Evolutionary conservation across 257 asterid species (phyloP).

Genomic region (Eucommia ulmoides): DNA sequence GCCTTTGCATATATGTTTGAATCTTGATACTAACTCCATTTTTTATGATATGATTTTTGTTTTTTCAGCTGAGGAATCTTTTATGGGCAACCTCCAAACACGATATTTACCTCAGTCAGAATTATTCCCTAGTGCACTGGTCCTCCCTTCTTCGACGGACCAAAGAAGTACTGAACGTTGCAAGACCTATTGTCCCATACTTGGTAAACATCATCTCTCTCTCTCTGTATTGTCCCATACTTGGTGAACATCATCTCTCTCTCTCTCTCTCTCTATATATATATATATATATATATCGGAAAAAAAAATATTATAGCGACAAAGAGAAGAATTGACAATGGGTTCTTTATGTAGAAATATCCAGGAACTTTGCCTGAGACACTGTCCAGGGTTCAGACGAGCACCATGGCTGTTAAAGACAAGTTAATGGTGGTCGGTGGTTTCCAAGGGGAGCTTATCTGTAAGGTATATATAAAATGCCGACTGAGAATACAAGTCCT

Average conservation of each 20-base stretch:
- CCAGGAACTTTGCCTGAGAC: conserved; percentile 47
- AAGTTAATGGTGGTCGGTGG: conserved; percentile 79
- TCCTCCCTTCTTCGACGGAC: conserved; percentile 55
- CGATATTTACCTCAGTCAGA: conserved; percentile 80
- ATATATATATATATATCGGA: too few species aligned
- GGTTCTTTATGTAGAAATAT: conserved; percentile 26
- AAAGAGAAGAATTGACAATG: background rate
- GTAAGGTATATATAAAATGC: conserved; percentile 82
- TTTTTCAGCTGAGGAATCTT: conserved; percentile 66
- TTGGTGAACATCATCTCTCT: background rate
- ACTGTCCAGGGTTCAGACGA: conserved; percentile 63
- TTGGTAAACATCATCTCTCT: conserved; percentile 25
- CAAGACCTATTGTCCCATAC: conserved; percentile 54
- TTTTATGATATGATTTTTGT: background rate
- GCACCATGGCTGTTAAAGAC: conserved; percentile 72
- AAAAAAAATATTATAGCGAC: too few species aligned
- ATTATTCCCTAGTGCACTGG: conserved; percentile 90
- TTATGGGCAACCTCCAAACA: conserved; percentile 84
- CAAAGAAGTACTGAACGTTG: conserved; percentile 74
- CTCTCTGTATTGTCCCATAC: background rate
- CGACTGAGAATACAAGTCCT: too few species aligned
- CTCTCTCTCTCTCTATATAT: too few species aligned
- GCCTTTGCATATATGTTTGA: background rate
- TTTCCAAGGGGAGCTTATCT: conserved; percentile 77
- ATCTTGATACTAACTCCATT: background rate